Percentiles rank a stretch among this genome's conserved stretches.
These are phyloP conservation scores for Apiosordaria backusii DNA, from an alignment of 495 filamentous ascomycete species.

Conservation along the genomic window DNA sequence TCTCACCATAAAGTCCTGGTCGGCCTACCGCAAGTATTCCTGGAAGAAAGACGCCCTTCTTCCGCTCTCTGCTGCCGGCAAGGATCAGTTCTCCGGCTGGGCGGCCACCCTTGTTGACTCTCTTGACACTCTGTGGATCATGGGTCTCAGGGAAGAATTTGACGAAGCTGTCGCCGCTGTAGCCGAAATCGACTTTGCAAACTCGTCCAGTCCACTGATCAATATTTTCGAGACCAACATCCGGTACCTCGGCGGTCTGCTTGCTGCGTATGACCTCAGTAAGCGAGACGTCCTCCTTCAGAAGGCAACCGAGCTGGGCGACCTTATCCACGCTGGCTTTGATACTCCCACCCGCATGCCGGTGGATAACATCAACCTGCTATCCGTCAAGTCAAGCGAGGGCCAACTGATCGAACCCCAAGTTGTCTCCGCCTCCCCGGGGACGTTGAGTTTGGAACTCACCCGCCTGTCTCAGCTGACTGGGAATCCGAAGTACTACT, in stretches of 20 bases:
- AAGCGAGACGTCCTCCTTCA: conserved; percentile 59
- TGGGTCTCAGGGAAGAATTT: conserved; percentile 81
- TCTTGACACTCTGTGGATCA: conserved; percentile 87
- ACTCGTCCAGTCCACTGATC: conserved; percentile 41
- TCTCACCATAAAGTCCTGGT: conserved; percentile 67
- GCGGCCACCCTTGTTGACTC: conserved; percentile 81
- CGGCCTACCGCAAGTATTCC: conserved; percentile 68
- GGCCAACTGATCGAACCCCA: conserved; percentile 53
- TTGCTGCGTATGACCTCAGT: conserved; percentile 74
- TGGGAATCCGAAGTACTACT: conserved; percentile 75
- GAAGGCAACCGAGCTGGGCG: conserved; percentile 72
- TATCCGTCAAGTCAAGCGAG: conserved; percentile 73
- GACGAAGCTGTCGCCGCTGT: conserved; percentile 65
- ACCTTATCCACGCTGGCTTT: conserved; percentile 73
- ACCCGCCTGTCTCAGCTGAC: conserved; percentile 79
- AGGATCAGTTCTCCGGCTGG: conserved; percentile 78
- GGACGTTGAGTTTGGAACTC: conserved; percentile 76
- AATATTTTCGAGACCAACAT: conserved; percentile 76
- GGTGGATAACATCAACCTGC: conserved; percentile 56
- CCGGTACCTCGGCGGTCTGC: conserved; percentile 68
- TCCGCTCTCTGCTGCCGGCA: conserved; percentile 45
- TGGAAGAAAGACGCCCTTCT: conserved; percentile 75
- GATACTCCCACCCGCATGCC: conserved; percentile 85
- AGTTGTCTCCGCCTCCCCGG: conserved; percentile 61
- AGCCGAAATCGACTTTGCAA: conserved; percentile 69